Conservation (phyloP, 2,329 filamentous ascomycete genomes). For the Neofusicoccum ribis region DNA sequence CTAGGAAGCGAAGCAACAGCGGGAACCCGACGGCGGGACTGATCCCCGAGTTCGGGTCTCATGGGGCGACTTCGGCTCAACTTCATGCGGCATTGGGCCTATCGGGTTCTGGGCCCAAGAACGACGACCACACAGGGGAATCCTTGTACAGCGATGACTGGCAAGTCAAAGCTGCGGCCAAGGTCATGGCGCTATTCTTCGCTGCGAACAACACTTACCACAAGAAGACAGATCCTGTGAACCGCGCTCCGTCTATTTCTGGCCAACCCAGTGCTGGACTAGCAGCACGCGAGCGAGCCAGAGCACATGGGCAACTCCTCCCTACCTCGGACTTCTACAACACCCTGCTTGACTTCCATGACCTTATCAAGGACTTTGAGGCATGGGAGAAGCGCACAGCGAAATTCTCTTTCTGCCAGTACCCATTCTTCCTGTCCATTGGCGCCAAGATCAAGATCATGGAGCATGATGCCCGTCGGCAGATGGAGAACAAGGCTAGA, state of each 20-base stretch:
- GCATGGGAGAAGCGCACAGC: constrained; percentile 74
- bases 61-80: constrained; percentile 66
- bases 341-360: constrained; percentile 80
- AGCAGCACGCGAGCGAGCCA: constrained; percentile 45
- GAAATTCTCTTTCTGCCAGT: constrained; percentile 87
- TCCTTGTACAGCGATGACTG: constrained; percentile 73
- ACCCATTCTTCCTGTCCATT: constrained; percentile 87
- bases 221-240: constrained; percentile 20
- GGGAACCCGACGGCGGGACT: constrained; percentile 66
- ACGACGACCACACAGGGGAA: constrained; percentile 41
- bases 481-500: constrained; percentile 85
- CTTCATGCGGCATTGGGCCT: constrained; percentile 74
- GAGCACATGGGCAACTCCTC: constrained; percentile 64
- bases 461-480: constrained; percentile 81
- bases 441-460: constrained; percentile 90
- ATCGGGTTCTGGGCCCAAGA: constrained; percentile 44
- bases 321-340: constrained; percentile 87
- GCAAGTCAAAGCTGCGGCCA: constrained; percentile 80
- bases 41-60: constrained; percentile 60
- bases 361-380: constrained; percentile 83
- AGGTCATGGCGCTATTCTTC: constrained; percentile 78
- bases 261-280: constrained; percentile 36
- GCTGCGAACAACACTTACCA: constrained; percentile 68
- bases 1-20: constrained; percentile 62
- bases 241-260: constrained; percentile 13